A percentile compares a stretch with the other conserved stretches of the same genome.
Evolutionary conservation across 2,329 filamentous ascomycete species (phyloP).

Genomic region (Verruconis gallopava): DNA sequence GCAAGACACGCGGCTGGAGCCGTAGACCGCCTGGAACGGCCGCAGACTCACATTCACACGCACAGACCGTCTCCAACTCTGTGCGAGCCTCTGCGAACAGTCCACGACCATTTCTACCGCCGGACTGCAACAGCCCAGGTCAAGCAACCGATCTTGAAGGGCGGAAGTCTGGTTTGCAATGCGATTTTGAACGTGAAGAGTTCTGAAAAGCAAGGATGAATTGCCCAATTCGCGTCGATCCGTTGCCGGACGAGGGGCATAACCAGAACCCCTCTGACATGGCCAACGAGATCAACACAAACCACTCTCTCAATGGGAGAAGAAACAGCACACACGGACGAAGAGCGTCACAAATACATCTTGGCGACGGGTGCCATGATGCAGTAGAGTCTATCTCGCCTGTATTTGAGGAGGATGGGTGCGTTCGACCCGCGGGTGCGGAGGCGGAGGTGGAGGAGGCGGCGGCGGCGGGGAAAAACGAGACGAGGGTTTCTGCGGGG

Average conservation of each 20-base stretch:
- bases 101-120: no score
- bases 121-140: no score
- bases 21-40: no score
- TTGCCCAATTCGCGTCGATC: slow-evolving; percentile 49
- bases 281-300: slow-evolving; percentile 47
- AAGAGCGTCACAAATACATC: slow-evolving; percentile 21
- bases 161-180: no score
- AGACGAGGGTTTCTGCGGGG: neutral
- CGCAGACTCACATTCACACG: no score
- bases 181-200: no score
- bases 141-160: no score
- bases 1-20: no score
- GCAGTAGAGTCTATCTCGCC: slow-evolving; percentile 14
- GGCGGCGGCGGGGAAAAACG: neutral
- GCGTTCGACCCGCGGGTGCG: neutral
- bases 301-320: slow-evolving; percentile 45
- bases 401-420: slow-evolving; percentile 8
- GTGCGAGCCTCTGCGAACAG: no score
- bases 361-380: slow-evolving; percentile 20
- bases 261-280: slow-evolving; percentile 50
- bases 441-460: slow-evolving; percentile 1
- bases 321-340: slow-evolving; percentile 2
- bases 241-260: slow-evolving; percentile 39
- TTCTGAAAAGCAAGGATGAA: no score
- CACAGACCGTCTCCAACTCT: no score